Evolutionary conservation across 1,139 yeast genomes (phyloP).

Genomic region (Yamadazyma dendronema): DNA sequence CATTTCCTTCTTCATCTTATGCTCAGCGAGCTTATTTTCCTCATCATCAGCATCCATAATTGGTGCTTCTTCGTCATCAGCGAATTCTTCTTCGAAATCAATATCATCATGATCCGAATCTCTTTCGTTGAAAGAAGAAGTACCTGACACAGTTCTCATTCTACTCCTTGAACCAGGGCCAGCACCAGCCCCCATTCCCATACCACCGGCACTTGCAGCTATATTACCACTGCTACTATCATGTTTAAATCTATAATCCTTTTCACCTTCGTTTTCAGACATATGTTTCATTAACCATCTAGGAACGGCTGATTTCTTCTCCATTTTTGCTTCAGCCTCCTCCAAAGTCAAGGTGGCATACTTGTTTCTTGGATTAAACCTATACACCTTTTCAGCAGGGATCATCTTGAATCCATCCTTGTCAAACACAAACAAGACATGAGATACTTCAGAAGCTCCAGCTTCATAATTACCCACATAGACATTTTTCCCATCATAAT

Average conservation of each 20-base stretch:
- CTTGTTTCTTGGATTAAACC: constrained; percentile 89
- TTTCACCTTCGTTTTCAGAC: constrained; percentile 53
- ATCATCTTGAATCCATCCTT: constrained; percentile 88
- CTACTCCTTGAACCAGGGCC: constrained; percentile 23
- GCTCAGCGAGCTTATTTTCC: constrained; percentile 87
- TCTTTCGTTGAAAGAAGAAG: constrained; percentile 47
- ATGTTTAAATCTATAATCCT: constrained; percentile 49
- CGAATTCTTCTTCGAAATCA: constrained; percentile 95
- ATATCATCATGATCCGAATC: constrained; percentile 88
- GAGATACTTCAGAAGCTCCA: constrained; percentile 76
- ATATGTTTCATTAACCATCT: constrained; percentile 96
- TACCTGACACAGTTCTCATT: constrained; percentile 61
- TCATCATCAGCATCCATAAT: constrained; percentile 96
- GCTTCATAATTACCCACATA: constrained; percentile 98
- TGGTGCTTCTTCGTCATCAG: constrained; percentile 98
- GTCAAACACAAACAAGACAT: constrained; percentile 83
- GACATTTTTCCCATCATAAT: constrained; percentile 88
- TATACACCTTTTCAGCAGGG: constrained; percentile 91
- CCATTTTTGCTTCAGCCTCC: constrained; percentile 96
- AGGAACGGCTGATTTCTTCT: constrained; percentile 73
- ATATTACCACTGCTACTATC: not conserved
- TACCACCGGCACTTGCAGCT: constrained; percentile 1
- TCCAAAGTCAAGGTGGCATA: constrained; percentile 92
- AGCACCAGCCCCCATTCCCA: not conserved
- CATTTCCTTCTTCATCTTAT: constrained; percentile 87